Evolutionary conservation across 495 filamentous ascomycete genomes (phyloP).

Genomic region (Mytilinidion resinicola): DNA sequence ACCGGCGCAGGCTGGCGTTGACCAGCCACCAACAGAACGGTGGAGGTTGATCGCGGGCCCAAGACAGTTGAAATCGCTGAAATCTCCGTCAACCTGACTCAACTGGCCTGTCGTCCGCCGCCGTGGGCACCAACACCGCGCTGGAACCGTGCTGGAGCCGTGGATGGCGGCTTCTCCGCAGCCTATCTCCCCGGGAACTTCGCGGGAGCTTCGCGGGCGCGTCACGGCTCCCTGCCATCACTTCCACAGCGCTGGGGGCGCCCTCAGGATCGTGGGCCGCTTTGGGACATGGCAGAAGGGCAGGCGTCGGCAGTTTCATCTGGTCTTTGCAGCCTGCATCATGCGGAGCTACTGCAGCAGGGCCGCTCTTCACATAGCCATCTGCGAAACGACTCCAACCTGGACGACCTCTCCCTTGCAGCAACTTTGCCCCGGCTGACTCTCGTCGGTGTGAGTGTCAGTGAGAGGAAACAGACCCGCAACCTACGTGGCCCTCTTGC

Average conservation of each 20-base stretch:
- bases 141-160: background rate
- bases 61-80: background rate
- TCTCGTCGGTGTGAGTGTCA: background rate
- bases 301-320: constrained; percentile 5
- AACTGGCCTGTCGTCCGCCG: background rate
- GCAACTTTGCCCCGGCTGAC: constrained; percentile 16
- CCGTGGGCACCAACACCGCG: background rate
- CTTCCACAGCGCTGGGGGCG: too few species aligned
- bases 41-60: background rate
- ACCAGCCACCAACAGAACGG: constrained; percentile 2
- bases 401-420: constrained; percentile 10
- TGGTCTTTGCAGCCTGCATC: constrained; percentile 12
- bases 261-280: too few species aligned
- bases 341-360: background rate
- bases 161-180: background rate
- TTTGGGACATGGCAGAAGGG: constrained; percentile 7
- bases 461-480: background rate
- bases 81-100: background rate
- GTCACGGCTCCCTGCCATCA: too few species aligned
- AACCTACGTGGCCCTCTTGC: constrained; percentile 21
- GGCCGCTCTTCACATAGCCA: background rate
- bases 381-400: background rate
- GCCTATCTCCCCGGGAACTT: too few species aligned
- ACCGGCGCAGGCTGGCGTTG: background rate
- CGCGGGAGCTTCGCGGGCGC: too few species aligned